Evolutionary conservation across 2,329 filamentous ascomycete genomes (phyloP), one percentile per base, ranked within the genome.

Genomic region (Aulographum hederae): DNA sequence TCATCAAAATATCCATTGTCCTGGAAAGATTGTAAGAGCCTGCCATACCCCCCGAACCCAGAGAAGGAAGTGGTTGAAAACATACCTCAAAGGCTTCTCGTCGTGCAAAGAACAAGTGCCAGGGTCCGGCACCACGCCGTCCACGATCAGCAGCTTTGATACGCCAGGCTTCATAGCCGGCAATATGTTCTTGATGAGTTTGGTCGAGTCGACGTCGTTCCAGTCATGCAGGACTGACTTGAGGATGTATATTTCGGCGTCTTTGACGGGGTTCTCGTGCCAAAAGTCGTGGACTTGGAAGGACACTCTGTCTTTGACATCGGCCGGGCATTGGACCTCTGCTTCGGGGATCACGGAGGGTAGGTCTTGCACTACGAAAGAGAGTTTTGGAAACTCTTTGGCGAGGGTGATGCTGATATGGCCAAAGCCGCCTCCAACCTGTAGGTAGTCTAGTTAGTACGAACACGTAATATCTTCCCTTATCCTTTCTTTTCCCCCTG

Each of bases 111-210:
- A 8, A 28, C 8, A 10, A 28, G 10, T 17, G 8, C 16, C 16
- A n/a, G 27, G 27, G 15, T 8, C 8, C 8, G 47, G 44, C 28
- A 51, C 23, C 3, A 51, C 45, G 10, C 43, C 37, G 16, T 52
- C 48, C 27, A 50, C 45, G 15, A 53, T 46, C 15, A 52, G 30
- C 30, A 52, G 41, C 11, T 39, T 40, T 6, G 44, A 13, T n/a
- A n/a, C n/a, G 13, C 29, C 29, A 8, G 8, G 25, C 19, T 34
- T 34, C 32, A 34, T 32, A 6, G 29, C 32, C 15, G 32, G 32
- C 8, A 34, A 6, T 6, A 34, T 6, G 16, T 32, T 32, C 13
- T 32, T 6, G 8, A 34, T 15, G 31, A 34, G 33, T 15, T 32
- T 34, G 14, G 19, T n/a, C 8, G 8, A 32, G 18, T 33, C 6